Percentiles rank a stretch among this genome's conserved stretches.
Evolutionary conservation across 2,329 filamentous ascomycete genomes (phyloP).

Genomic region (Stromatinia cepivora): DNA sequence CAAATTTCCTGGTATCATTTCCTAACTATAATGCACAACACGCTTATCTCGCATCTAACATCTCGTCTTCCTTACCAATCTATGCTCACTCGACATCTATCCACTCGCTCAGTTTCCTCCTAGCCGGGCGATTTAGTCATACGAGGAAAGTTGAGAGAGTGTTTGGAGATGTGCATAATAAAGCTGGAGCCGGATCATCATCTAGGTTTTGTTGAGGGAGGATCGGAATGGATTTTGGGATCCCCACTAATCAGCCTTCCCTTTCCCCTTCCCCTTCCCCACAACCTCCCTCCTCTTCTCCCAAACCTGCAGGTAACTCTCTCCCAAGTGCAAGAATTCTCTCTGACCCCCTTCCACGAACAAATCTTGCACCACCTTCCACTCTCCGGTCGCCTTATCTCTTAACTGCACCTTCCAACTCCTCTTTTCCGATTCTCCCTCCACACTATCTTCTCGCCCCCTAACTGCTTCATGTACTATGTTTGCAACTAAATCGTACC

Average conservation of each 20-base stretch:
- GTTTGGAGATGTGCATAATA: not conserved
- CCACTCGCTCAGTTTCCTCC: no score
- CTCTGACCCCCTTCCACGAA: constrained; percentile 87
- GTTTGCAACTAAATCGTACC: constrained; percentile 95
- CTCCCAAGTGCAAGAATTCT: constrained; percentile 87
- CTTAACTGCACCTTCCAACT: constrained; percentile 92
- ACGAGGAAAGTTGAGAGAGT: not conserved
- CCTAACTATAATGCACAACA: not conserved
- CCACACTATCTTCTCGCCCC: constrained; percentile 75
- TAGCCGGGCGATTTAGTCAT: not conserved
- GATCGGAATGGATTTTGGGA: not conserved
- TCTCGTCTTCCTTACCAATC: not conserved
- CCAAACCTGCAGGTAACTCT: constrained; percentile 96
- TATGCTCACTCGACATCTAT: not conserved
- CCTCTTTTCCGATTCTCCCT: constrained; percentile 84
- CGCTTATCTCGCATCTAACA: not conserved
- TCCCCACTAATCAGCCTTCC: not conserved
- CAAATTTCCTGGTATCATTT: not conserved
- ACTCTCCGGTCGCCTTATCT: constrained; percentile 73
- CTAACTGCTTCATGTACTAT: constrained; percentile 84
- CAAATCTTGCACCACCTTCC: constrained; percentile 94
- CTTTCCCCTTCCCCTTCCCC: constrained; percentile 31
- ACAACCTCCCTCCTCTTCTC: constrained; percentile 67
- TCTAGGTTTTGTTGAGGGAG: not conserved
- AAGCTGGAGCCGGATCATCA: not conserved